Base-by-base conservation (phyloP, 257 asterid genomes). In the Cruciata laevipes region DNA sequence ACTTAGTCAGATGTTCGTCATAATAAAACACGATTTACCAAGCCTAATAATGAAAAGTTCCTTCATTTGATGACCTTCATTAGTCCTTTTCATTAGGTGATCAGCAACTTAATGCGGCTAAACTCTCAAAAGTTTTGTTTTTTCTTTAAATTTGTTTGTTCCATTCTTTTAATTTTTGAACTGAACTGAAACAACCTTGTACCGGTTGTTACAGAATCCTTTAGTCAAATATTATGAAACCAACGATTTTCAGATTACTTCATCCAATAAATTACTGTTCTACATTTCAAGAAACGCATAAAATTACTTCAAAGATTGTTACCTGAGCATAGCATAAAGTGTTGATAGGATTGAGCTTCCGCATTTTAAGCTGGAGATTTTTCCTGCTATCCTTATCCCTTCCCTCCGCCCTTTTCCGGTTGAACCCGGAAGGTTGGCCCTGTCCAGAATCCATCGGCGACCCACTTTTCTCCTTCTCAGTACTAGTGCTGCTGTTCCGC, bases 301-400 rank as follows among this genome's bases (percentile, higher is more conserved):
- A 10, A 1, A 18, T n/a, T 7, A 27, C 5, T 24, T 27, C 7
- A 38, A 27, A 27, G 24, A 20, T 18, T 24, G 4, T 73, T 60
- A 90, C 97, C 94, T 93, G 99, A 62, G 85, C 90, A 71, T 90
- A 90, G 23, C 87, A 71, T 72, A 83, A 80, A 11, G 97, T 93
- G 75, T 90, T 93, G 3, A 78, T 82, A 76, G 97, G 96, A 74
- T 93, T 85, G 20, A 88, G 89, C 76, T 81, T 90, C 51, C 95
- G 80, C 73, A 75, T 80, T 84, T 92, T 92, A 56, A 83, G 90
- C 71, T 86, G 88, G 78, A 89, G 82, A 61, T 79, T 72, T 79
- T 78, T 85, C 74, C 75, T 89, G 55, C 79, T 85, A 63, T 74
- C 76, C 18, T 44, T 81, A 79, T 89, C 93, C 78, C 78, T 82